phyloP scores from a whole-genome alignment of 768 basidiomycete genomes.

The Brasilioporus rufonigricans region DNA sequence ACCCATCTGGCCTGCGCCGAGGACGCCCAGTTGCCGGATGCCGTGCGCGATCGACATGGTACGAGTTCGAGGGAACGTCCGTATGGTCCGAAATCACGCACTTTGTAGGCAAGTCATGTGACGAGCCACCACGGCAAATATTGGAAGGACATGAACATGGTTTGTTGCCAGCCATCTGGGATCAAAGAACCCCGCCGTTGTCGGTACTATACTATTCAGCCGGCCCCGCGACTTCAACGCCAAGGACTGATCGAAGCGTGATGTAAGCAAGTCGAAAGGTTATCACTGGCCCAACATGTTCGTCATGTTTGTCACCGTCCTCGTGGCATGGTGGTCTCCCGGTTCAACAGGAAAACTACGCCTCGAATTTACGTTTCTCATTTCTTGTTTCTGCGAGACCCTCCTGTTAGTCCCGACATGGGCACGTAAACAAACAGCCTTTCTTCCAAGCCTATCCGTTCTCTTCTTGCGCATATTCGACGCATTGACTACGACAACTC shows the following conservation, averaged over 20 bases:
- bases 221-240: too few species aligned
- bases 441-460: not conserved
- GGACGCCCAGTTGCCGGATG: conserved; percentile 70
- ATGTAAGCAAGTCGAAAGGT: too few species aligned
- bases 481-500: not conserved
- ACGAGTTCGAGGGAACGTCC: not conserved
- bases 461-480: not conserved
- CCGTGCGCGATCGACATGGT: conserved; percentile 57
- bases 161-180: not conserved
- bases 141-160: too few species aligned
- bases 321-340: too few species aligned
- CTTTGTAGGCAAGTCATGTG: not conserved
- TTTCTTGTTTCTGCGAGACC: not conserved
- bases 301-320: too few species aligned
- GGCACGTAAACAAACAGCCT: not conserved
- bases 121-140: too few species aligned
- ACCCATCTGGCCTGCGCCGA: conserved; percentile 89
- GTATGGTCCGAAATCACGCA: not conserved
- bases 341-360: not conserved
- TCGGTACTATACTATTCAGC: too few species aligned
- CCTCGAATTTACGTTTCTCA: not conserved
- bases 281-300: too few species aligned
- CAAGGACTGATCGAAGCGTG: too few species aligned
- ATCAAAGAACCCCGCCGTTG: too few species aligned
- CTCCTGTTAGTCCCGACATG: not conserved